phyloP scores from a whole-genome alignment of 179 eudicot species.

The Nepenthes alata region DNA sequence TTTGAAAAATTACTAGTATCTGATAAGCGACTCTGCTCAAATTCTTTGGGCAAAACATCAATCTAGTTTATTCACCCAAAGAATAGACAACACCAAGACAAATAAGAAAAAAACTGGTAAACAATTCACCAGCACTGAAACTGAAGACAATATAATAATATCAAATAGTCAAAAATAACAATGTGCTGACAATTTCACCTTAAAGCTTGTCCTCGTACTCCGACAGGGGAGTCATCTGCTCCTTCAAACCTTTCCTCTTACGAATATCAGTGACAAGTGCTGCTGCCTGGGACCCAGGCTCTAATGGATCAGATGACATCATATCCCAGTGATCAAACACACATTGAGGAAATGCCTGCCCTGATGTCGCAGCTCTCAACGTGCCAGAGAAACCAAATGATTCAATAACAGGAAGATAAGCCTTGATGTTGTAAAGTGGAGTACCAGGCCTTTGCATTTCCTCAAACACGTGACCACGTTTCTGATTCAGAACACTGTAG shows the following conservation, averaged over 20 bases:
- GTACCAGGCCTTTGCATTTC: conserved; percentile 2
- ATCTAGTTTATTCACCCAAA: too few relatives aligned
- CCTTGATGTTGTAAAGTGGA: conserved; percentile 1
- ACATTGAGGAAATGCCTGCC: conserved; percentile 1
- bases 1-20: too few relatives aligned
- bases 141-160: too few relatives aligned
- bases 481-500: conserved; percentile 2
- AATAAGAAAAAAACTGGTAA: too few relatives aligned
- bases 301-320: conserved; percentile 1
- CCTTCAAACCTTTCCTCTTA: conserved; percentile 4
- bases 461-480: conserved; percentile 3
- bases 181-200: neutral
- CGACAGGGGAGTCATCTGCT: neutral
- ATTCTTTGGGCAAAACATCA: too few relatives aligned
- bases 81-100: too few relatives aligned
- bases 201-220: conserved; percentile 1
- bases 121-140: too few relatives aligned
- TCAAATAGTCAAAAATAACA: too few relatives aligned
- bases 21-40: too few relatives aligned
- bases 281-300: conserved; percentile 1
- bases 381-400: neutral
- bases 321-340: conserved; percentile 5
- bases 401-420: neutral
- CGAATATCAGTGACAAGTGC: neutral
- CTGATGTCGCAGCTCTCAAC: conserved; percentile 1